Conservation (phyloP, 495 filamentous ascomycete species). For the Xylaria palmicola region DNA sequence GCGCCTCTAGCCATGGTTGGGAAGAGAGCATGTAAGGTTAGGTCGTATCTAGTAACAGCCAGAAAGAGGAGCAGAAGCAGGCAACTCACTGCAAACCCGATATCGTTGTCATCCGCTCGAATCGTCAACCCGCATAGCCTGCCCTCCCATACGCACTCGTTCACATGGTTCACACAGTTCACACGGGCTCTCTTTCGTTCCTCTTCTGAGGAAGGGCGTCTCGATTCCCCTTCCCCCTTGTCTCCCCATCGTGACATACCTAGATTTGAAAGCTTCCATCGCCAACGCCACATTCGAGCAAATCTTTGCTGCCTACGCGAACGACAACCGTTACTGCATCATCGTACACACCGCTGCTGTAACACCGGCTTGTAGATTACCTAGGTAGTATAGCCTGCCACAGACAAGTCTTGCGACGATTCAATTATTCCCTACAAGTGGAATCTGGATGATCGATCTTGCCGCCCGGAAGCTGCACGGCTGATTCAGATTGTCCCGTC, state of each 20-base stretch:
- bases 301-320: neutral
- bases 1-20: slow-evolving; percentile 5
- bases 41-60: slow-evolving; percentile 7
- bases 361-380: neutral
- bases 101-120: neutral
- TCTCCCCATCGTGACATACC: neutral
- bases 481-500: neutral
- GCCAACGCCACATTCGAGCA: neutral
- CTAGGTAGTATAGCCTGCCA: neutral
- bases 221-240: neutral
- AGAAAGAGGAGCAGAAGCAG: slow-evolving; percentile 4
- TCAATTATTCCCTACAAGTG: neutral
- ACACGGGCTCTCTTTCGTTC: neutral
- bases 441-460: neutral
- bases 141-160: neutral
- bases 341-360: neutral
- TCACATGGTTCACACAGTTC: too few species aligned
- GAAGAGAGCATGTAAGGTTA: slow-evolving; percentile 1
- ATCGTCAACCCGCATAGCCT: neutral
- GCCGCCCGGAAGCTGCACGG: neutral
- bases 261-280: neutral
- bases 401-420: neutral
- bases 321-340: neutral
- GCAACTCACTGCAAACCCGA: neutral
- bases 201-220: neutral